Base-by-base conservation (phyloP, 2,329 filamentous ascomycete genomes). In the Pseudovirgaria hyperparasitica region DNA sequence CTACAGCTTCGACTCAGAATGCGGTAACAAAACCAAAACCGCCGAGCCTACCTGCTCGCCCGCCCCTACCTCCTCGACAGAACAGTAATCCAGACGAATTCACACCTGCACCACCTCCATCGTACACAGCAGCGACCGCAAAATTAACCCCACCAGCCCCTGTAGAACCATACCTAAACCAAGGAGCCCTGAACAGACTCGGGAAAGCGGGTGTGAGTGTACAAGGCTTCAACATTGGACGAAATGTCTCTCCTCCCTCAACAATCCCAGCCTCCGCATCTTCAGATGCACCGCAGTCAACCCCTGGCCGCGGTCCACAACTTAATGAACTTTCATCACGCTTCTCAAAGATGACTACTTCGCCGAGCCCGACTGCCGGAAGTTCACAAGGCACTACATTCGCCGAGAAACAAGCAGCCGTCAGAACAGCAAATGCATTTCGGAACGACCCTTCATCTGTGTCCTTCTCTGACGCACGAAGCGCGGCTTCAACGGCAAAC, bases 161-260 rank as follows among this genome's bases (percentile, higher is more conserved):
- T 41, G 28, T 45, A 38, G 46, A 53, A 20, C 51, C 51, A 9
- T 46, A 56, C 25, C 39, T 73, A 22, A 72, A 74, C 28, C 63
- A 69, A 39, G 69, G 63, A 5, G 76, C 82, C 5, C 49, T 77
- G 29, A 65, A 58, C 31, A 67, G 82, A 22, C 63, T 94, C 6
- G 71, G 75, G 8, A 67, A 72, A 19, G 76, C 81, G 1, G 85
- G 85, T 1, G 64, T 93, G 5, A 80, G 76, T 0, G 82, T 93
- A 0, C 77, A 84, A 1, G 78, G 69, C 0, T 60, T 93, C 4
- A 79, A 79, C 5, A 92, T 92, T 34, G 75, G 72, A 4, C 49
- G 45, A 24, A 55, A 38, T 30, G 42, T 42, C n/a, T 48, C 46
- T 32, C 49, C 48, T 26, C 46, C 38, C 37, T 16, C 46, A 39